phyloP scores from a whole-genome alignment of 345 rosid genomes.

The Salix caprea region DNA sequence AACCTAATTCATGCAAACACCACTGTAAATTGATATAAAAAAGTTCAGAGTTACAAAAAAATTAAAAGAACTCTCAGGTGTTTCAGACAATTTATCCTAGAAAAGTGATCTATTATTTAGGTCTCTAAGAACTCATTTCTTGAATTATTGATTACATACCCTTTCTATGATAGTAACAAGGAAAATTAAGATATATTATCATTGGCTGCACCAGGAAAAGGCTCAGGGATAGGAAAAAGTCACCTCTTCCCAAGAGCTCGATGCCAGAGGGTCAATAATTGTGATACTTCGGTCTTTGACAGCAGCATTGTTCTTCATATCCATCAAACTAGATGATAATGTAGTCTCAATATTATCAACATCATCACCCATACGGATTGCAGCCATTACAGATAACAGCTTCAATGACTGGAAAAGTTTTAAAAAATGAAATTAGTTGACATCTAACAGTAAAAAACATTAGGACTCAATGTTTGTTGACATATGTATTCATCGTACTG shows the following conservation, averaged over 20 bases:
- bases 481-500: conserved; percentile 44
- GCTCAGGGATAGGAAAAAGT: conserved; percentile 11
- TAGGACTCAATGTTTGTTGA: background rate
- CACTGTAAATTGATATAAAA: background rate
- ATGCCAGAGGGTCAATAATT: conserved; percentile 71
- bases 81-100: background rate
- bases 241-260: conserved; percentile 97
- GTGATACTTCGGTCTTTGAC: conserved; percentile 53
- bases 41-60: background rate
- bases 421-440: conserved; percentile 16
- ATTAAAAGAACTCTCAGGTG: background rate
- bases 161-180: background rate
- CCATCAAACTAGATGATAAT: conserved; percentile 54
- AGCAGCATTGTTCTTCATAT: conserved; percentile 31
- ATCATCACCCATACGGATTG: conserved; percentile 68
- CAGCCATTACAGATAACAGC: conserved; percentile 83
- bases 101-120: background rate
- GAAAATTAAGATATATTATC: background rate
- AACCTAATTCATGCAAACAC: background rate
- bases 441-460: background rate
- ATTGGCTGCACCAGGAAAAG: background rate
- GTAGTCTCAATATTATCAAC: conserved; percentile 68
- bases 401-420: conserved; percentile 67
- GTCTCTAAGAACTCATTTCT: background rate
- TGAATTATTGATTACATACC: background rate